Conservation (phyloP, 2,329 filamentous ascomycete genomes). For the Venturia oleaginea region DNA sequence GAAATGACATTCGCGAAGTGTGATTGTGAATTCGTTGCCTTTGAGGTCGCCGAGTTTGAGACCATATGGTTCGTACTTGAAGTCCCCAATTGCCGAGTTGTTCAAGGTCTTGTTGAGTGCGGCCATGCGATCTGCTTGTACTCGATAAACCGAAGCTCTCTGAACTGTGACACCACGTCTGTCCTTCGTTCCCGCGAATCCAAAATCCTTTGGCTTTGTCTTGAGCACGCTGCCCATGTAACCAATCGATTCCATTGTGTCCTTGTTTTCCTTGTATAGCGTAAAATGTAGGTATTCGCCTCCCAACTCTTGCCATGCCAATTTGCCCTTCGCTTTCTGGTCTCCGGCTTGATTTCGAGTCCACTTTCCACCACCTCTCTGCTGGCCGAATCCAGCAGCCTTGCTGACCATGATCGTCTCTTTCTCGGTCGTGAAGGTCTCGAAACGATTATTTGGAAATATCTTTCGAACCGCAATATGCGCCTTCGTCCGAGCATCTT, state of each 20-base stretch:
- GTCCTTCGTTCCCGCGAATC: conserved; percentile 87
- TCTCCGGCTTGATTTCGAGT: conserved; percentile 15
- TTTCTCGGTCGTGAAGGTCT: conserved; percentile 66
- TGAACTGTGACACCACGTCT: conserved; percentile 79
- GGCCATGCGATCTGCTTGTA: conserved; percentile 54
- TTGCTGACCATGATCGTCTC: conserved; percentile 51
- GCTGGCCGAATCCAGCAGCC: conserved; percentile 12
- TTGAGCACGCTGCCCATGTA: conserved; percentile 67
- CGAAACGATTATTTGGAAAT: conserved; percentile 61
- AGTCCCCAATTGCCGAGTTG: conserved; percentile 63
- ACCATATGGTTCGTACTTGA: conserved; percentile 61
- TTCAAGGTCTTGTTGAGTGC: conserved; percentile 52
- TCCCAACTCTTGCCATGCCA: conserved; percentile 56
- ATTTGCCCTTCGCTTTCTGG: conserved; percentile 29
- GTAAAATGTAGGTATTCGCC: conserved; percentile 85
- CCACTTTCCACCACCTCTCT: conserved; percentile 19
- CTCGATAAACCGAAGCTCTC: conserved; percentile 58
- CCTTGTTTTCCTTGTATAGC: conserved; percentile 92
- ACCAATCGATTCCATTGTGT: conserved; percentile 84
- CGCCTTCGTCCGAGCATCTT: conserved; percentile 51
- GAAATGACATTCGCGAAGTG: conserved; percentile 74
- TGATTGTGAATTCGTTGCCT: conserved; percentile 91
- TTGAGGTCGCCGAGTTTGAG: conserved; percentile 74
- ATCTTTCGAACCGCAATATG: conserved; percentile 65
- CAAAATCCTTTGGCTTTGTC: conserved; percentile 57